These are phyloP conservation scores for Linum lewisii DNA, from an alignment of 345 rosid species.

Conservation along the genomic window DNA sequence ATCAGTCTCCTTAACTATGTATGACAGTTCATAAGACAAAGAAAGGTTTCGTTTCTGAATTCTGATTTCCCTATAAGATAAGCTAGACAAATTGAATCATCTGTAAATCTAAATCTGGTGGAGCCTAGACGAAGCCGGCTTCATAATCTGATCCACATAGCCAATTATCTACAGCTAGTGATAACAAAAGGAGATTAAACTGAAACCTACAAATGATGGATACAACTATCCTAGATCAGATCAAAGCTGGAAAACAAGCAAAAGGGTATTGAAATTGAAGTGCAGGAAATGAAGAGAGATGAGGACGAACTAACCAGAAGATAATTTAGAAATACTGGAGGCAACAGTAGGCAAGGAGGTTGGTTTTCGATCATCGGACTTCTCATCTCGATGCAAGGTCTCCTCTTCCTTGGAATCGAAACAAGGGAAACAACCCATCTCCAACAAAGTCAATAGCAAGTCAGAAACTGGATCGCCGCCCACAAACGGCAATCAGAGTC, in stretches of 20 bases:
- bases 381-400: conserved; percentile 53
- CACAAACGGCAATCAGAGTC: too few relatives aligned
- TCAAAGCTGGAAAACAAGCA: neutral
- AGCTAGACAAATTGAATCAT: neutral
- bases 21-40: neutral
- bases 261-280: too few relatives aligned
- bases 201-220: conserved; percentile 10
- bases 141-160: conserved; percentile 1
- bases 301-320: conserved; percentile 47
- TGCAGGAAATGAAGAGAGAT: neutral
- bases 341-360: conserved; percentile 38
- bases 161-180: conserved; percentile 2
- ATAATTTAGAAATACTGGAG: conserved; percentile 48
- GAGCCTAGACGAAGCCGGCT: conserved; percentile 14
- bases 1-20: neutral
- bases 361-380: conserved; percentile 44
- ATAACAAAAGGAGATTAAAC: conserved; percentile 2
- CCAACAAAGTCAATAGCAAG: conserved; percentile 15
- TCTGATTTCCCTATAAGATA: neutral
- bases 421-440: conserved; percentile 93
- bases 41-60: too few relatives aligned
- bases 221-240: neutral
- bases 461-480: too few relatives aligned
- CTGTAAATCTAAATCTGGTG: conserved; percentile 13
- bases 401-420: conserved; percentile 83